Percentiles rank a stretch among this genome's conserved stretches.
Evolutionary conservation across 1,284 basidiomycete species (phyloP).

Genomic region (Cutaneotrichosporon mucoides): DNA sequence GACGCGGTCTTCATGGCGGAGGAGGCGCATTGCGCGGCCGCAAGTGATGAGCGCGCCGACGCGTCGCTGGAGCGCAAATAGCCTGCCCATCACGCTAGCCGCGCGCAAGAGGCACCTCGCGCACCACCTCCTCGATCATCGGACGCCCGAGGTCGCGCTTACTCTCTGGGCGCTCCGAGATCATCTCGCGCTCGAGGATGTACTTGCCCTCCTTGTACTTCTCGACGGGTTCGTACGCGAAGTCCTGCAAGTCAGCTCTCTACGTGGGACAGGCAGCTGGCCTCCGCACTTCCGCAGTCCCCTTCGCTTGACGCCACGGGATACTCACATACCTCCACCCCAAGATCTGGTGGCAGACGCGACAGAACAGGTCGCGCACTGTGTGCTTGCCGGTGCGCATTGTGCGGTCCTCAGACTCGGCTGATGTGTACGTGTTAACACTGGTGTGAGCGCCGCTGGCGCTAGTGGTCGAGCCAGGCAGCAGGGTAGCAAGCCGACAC

Average conservation of each 20-base stretch:
- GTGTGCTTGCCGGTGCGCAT: conserved; percentile 98
- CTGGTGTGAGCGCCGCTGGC: conserved; percentile 49
- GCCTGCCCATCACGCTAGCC: neutral
- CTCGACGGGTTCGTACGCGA: conserved; percentile 81
- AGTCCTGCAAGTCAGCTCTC: conserved; percentile 59
- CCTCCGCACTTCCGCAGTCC: too few relatives aligned
- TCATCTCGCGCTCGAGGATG: conserved; percentile 89
- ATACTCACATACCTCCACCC: conserved; percentile 96
- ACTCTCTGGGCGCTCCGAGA: conserved; percentile 50
- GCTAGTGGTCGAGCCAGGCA: too few relatives aligned
- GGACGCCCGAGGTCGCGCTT: conserved; percentile 24
- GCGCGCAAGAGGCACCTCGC: neutral
- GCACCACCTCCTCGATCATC: conserved; percentile 34
- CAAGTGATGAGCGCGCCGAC: too few relatives aligned
- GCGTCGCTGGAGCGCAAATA: too few relatives aligned
- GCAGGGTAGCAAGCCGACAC: too few relatives aligned
- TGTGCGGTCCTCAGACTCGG: conserved; percentile 79
- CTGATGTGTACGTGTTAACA: conserved; percentile 76
- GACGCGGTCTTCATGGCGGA: too few relatives aligned
- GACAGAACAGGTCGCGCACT: conserved; percentile 89
- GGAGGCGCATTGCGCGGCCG: too few relatives aligned
- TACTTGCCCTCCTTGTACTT: conserved; percentile 99
- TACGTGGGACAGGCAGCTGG: too few relatives aligned
- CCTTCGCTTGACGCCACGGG: too few relatives aligned
- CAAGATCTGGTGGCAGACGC: conserved; percentile 75